Conservation (phyloP, 75 land plant genomes). For the Adiantum capillusveneris region DNA sequence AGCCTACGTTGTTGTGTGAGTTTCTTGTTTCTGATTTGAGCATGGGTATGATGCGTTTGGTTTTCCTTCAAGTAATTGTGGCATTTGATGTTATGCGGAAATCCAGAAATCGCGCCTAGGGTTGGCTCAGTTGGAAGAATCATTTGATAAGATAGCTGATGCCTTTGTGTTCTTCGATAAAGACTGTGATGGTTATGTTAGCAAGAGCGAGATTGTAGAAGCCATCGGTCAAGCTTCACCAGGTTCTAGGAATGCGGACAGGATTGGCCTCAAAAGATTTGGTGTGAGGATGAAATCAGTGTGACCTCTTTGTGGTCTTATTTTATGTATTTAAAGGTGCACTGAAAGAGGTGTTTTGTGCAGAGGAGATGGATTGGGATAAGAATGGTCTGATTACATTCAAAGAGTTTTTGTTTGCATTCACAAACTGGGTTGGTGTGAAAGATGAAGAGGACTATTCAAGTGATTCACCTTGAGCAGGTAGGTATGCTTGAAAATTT, state of each 20-base stretch:
- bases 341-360: no score
- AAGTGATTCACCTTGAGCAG: background rate
- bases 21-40: no score
- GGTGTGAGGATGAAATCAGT: constrained; percentile 26
- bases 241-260: constrained; percentile 64
- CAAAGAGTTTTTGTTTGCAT: constrained; percentile 93
- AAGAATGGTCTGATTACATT: constrained; percentile 77
- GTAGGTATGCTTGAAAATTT: no score
- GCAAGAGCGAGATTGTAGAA: constrained; percentile 78
- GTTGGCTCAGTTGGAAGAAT: constrained; percentile 63
- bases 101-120: constrained; percentile 65
- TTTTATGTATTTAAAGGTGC: no score
- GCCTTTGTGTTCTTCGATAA: constrained; percentile 93
- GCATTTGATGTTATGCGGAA: constrained; percentile 19
- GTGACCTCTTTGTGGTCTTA: no score
- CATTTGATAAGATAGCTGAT: constrained; percentile 82
- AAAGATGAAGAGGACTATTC: constrained; percentile 51
- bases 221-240: constrained; percentile 72
- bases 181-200: constrained; percentile 94
- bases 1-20: no score
- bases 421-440: constrained; percentile 86
- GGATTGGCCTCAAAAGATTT: constrained; percentile 87
- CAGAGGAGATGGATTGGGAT: constrained; percentile 99
- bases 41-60: background rate
- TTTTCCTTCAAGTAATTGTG: background rate